Conservation (phyloP, 1,284 basidiomycete species). For the Leccinum solheimii region DNA sequence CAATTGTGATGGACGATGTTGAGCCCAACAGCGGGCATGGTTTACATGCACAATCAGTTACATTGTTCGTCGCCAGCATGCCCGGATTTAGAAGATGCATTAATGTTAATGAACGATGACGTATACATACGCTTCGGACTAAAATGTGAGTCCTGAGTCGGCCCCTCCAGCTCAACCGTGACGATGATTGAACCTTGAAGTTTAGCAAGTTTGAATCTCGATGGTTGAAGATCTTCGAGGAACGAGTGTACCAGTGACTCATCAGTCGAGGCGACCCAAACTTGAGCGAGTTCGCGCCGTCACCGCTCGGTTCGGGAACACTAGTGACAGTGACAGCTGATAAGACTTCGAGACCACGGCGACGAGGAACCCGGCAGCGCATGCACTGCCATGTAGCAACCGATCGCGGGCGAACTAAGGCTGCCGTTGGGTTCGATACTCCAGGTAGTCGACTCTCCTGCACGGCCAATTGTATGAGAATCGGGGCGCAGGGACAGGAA, state of each 20-base stretch:
- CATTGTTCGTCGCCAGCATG: background rate
- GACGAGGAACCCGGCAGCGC: background rate
- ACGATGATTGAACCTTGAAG: background rate
- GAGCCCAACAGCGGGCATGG: background rate
- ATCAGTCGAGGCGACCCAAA: background rate
- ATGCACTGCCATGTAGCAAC: too few relatives aligned
- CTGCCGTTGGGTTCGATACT: background rate
- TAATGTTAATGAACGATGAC: background rate
- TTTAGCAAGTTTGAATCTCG: background rate
- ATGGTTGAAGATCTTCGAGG: background rate
- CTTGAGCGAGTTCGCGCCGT: background rate
- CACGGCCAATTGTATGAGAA: conserved; percentile 13
- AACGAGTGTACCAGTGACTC: background rate
- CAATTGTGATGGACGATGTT: background rate
- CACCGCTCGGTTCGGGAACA: background rate
- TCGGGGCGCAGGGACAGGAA: conserved; percentile 9
- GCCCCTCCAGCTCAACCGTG: background rate
- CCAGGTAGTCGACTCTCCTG: background rate
- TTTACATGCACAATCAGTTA: background rate
- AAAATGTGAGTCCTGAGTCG: background rate
- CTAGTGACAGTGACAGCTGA: background rate
- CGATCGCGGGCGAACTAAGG: background rate
- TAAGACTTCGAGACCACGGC: background rate
- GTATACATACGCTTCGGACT: background rate
- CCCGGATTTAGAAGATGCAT: background rate